phyloP scores from a whole-genome alignment of 208 protist genomes.

The Wallacemonas sp. region DNA sequence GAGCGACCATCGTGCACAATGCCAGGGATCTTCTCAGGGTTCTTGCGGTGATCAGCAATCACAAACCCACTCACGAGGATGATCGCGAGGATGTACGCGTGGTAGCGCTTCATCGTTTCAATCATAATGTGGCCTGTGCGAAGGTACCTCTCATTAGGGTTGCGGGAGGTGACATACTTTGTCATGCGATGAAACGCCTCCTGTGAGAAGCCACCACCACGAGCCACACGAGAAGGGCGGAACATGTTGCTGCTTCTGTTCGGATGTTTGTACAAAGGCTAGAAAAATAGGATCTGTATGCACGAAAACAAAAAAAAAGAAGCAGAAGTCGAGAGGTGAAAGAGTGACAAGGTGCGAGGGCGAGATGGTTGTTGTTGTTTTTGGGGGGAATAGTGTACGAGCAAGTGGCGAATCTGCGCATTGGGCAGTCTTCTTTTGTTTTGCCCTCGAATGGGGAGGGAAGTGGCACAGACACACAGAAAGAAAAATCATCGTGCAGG shows the following conservation, averaged over 20 bases:
- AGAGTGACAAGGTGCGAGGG: background rate
- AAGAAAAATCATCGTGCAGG: too few species aligned
- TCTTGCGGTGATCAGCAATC: slow-evolving; percentile 58
- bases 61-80: slow-evolving; percentile 61
- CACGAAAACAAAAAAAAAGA: slow-evolving; percentile 14
- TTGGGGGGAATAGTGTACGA: too few species aligned
- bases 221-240: slow-evolving; percentile 20
- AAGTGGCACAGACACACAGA: too few species aligned
- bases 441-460: too few species aligned
- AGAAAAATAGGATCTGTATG: too few species aligned
- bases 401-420: too few species aligned
- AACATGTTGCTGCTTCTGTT: slow-evolving; percentile 37
- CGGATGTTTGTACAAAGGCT: too few species aligned
- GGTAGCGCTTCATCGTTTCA: slow-evolving; percentile 82
- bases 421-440: too few species aligned
- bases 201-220: slow-evolving; percentile 62
- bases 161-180: slow-evolving; percentile 86
- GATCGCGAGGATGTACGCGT: slow-evolving; percentile 75
- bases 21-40: slow-evolving; percentile 62
- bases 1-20: slow-evolving; percentile 81
- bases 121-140: slow-evolving; percentile 82
- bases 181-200: slow-evolving; percentile 86
- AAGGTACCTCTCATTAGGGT: slow-evolving; percentile 85
- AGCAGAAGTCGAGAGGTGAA: background rate
- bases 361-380: too few species aligned